These are phyloP conservation scores for Sindora glabra DNA, from an alignment of 306 rosid genomes.

Conservation along the genomic window DNA sequence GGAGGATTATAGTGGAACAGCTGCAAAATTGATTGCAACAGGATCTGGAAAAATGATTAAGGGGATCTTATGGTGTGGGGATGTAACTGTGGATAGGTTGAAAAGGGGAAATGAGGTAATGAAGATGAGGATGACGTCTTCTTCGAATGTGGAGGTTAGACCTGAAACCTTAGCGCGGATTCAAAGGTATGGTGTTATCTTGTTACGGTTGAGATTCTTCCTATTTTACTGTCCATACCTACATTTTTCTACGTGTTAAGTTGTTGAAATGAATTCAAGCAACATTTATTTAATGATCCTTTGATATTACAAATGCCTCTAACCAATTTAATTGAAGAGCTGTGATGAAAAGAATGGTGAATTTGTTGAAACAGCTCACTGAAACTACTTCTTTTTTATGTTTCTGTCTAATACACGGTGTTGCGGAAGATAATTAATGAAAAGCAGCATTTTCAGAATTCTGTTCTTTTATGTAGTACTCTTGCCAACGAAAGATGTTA, in stretches of 20 bases:
- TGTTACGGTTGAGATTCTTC: too few species aligned
- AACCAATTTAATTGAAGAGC: background rate
- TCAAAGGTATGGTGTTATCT: slow-evolving; percentile 25
- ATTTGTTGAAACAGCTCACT: background rate
- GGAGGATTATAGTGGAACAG: slow-evolving; percentile 45
- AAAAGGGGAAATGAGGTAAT: slow-evolving; percentile 47
- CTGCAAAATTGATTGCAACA: slow-evolving; percentile 41
- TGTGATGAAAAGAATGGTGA: too few species aligned
- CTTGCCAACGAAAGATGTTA: slow-evolving; percentile 5
- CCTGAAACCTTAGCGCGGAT: slow-evolving; percentile 50
- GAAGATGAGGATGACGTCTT: slow-evolving; percentile 36
- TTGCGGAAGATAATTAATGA: background rate
- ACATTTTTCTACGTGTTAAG: background rate
- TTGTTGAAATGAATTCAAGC: background rate
- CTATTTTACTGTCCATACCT: background rate
- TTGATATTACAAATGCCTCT: background rate
- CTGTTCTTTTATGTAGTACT: too few species aligned
- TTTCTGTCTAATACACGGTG: background rate
- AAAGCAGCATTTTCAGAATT: too few species aligned
- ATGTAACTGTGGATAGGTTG: slow-evolving; percentile 53
- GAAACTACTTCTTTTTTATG: too few species aligned
- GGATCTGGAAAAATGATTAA: slow-evolving; percentile 49
- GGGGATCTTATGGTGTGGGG: slow-evolving; percentile 66
- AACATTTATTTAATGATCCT: background rate
- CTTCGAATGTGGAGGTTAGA: slow-evolving; percentile 28